These are phyloP conservation scores for Phytophthora meadii DNA, from an alignment of 352 stramenopile genomes.

Conservation along the genomic window DNA sequence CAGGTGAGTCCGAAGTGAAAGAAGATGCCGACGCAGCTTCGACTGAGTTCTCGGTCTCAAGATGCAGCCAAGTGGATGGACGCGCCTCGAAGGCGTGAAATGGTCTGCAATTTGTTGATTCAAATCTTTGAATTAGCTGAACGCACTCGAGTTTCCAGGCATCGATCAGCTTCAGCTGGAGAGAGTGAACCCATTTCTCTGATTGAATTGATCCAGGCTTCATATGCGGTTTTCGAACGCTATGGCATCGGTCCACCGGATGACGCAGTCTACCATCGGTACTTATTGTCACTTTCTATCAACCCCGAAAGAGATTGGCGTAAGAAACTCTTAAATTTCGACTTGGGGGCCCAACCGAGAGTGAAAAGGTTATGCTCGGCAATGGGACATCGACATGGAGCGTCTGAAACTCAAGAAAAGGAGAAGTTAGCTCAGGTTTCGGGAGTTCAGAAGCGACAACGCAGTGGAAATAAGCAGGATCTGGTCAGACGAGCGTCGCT, in stretches of 20 bases:
- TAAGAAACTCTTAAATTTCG: slow-evolving; percentile 57
- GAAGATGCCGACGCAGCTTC: slow-evolving; percentile 14
- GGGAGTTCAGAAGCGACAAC: slow-evolving; percentile 6
- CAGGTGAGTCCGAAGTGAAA: background rate
- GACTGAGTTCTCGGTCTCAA: slow-evolving; percentile 3
- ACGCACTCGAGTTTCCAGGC: slow-evolving; percentile 27
- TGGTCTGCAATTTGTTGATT: slow-evolving; percentile 45
- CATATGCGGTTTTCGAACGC: slow-evolving; percentile 56
- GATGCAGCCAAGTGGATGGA: background rate
- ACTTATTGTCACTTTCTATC: slow-evolving; percentile 61
- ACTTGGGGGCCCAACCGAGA: slow-evolving; percentile 15
- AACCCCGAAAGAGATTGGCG: slow-evolving; percentile 65
- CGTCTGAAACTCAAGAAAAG: background rate
- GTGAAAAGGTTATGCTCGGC: slow-evolving; percentile 24
- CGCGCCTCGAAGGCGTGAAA: slow-evolving; percentile 21
- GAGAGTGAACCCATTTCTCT: slow-evolving; percentile 46
- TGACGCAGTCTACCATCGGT: slow-evolving; percentile 63
- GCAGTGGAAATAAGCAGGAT: slow-evolving; percentile 8
- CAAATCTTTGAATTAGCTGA: slow-evolving; percentile 57
- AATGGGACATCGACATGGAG: slow-evolving; percentile 10
- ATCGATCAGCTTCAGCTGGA: background rate
- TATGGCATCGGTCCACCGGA: slow-evolving; percentile 50
- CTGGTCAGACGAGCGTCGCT: slow-evolving; percentile 17
- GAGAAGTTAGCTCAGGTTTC: background rate
- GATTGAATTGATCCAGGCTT: slow-evolving; percentile 71